Conservation (phyloP, 495 filamentous ascomycete genomes). For the Tuber indicum region DNA sequence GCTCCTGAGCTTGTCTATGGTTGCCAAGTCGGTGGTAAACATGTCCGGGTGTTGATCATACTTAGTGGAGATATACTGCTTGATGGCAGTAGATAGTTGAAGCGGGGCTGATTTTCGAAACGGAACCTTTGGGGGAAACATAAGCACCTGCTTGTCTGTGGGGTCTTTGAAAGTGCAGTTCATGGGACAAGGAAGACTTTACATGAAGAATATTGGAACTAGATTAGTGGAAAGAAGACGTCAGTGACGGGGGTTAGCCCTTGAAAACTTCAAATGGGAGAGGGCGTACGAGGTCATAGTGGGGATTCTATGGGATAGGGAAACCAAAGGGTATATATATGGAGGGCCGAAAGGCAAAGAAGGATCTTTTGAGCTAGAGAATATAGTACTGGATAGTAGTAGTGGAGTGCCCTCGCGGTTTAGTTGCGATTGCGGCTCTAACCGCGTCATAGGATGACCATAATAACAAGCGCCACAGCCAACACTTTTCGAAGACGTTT, state of each 20-base stretch:
- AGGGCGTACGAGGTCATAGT: conserved; percentile 42
- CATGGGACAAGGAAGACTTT: conserved; percentile 15
- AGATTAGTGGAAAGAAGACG: conserved; percentile 20
- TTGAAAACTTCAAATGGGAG: conserved; percentile 11
- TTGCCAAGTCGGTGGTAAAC: conserved; percentile 82
- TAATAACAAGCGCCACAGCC: neutral
- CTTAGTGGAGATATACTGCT: conserved; percentile 94
- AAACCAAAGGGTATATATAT: neutral
- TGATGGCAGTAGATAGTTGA: conserved; percentile 72
- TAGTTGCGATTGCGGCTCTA: neutral
- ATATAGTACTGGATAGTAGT: neutral
- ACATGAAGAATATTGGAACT: conserved; percentile 39
- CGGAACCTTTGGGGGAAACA: conserved; percentile 54
- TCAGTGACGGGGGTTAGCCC: conserved; percentile 14
- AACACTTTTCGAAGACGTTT: neutral
- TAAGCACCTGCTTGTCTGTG: conserved; percentile 12
- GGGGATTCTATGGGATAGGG: neutral
- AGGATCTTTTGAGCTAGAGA: neutral
- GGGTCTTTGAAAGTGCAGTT: conserved; percentile 8
- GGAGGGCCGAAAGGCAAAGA: neutral
- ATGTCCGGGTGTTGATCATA: conserved; percentile 99
- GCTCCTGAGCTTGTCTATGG: conserved; percentile 72
- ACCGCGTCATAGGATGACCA: neutral
- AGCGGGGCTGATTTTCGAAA: conserved; percentile 78
- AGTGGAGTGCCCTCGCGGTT: neutral